Conservation (phyloP, 345 rosid genomes). For the Brassica carinata region DNA sequence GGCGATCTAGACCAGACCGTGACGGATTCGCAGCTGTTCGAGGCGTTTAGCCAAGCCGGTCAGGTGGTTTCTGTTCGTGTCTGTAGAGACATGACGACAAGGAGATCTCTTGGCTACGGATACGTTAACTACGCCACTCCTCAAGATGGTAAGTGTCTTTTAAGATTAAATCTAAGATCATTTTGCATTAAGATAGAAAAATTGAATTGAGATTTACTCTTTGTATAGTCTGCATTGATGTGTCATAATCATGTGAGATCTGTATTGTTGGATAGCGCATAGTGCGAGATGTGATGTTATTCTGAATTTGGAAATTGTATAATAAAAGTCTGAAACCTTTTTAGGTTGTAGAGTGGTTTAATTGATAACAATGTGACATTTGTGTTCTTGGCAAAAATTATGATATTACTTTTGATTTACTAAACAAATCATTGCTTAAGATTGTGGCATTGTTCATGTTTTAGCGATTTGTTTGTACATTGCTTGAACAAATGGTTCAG, state of each 20-base stretch:
- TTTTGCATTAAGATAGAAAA: background rate
- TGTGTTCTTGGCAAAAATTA: background rate
- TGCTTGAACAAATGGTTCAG: background rate
- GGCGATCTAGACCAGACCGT: constrained; percentile 81
- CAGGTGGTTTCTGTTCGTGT: constrained; percentile 84
- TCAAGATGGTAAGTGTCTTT: constrained; percentile 64
- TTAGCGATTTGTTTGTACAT: background rate
- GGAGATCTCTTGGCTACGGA: constrained; percentile 85
- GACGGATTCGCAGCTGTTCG: constrained; percentile 75
- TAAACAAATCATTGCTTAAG: background rate
- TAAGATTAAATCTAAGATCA: background rate
- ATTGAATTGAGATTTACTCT: background rate
- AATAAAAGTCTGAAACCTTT: background rate
- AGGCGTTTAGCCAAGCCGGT: constrained; percentile 72
- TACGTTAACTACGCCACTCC: constrained; percentile 77
- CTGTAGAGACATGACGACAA: constrained; percentile 74
- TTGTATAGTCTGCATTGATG: constrained; percentile 8
- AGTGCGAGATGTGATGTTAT: background rate
- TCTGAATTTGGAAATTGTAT: background rate
- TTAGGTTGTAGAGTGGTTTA: background rate
- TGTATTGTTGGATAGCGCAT: background rate
- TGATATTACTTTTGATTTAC: background rate
- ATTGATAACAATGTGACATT: background rate
- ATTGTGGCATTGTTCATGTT: background rate
- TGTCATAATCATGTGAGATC: constrained; percentile 11